These are phyloP conservation scores for Fusarium duplospermum DNA, from an alignment of 2,329 filamentous ascomycete genomes.

Conservation along the genomic window DNA sequence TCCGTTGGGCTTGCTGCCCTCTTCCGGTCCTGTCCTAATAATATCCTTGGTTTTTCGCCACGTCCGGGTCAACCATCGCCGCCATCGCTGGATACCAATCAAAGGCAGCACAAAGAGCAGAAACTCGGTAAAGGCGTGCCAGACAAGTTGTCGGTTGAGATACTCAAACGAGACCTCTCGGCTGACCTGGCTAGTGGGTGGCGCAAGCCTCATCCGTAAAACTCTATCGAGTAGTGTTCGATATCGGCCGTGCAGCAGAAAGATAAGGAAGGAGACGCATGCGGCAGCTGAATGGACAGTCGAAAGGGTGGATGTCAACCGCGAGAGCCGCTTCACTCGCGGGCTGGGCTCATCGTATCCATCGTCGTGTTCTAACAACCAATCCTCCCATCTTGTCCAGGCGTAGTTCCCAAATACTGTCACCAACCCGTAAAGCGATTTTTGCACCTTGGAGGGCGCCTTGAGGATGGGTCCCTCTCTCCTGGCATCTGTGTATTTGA, in stretches of 20 bases:
- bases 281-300: constrained; percentile 84
- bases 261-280: constrained; percentile 88
- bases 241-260: constrained; percentile 91
- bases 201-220: constrained; percentile 84
- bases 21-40: constrained; percentile 60
- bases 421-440: constrained; percentile 82
- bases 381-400: constrained; percentile 93
- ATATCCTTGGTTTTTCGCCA: constrained; percentile 84
- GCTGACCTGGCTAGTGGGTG: constrained; percentile 85
- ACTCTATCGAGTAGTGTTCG: constrained; percentile 89
- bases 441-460: constrained; percentile 84
- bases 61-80: constrained; percentile 86
- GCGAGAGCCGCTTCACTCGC: constrained; percentile 68
- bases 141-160: constrained; percentile 95
- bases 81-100: constrained; percentile 94
- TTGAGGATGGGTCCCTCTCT: constrained; percentile 70
- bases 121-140: constrained; percentile 99
- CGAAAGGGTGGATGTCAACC: constrained; percentile 75
- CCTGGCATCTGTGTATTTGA: constrained; percentile 89
- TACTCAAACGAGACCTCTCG: constrained; percentile 98
- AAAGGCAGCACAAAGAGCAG: constrained; percentile 96
- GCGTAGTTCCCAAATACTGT: constrained; percentile 90
- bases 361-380: constrained; percentile 81
- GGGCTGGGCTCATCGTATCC: constrained; percentile 74
- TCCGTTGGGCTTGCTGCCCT: constrained; percentile 69